Evolutionary conservation across 768 basidiomycete genomes (phyloP), one percentile per base, ranked within the genome.

Genomic region (Leccinum barrowsii): DNA sequence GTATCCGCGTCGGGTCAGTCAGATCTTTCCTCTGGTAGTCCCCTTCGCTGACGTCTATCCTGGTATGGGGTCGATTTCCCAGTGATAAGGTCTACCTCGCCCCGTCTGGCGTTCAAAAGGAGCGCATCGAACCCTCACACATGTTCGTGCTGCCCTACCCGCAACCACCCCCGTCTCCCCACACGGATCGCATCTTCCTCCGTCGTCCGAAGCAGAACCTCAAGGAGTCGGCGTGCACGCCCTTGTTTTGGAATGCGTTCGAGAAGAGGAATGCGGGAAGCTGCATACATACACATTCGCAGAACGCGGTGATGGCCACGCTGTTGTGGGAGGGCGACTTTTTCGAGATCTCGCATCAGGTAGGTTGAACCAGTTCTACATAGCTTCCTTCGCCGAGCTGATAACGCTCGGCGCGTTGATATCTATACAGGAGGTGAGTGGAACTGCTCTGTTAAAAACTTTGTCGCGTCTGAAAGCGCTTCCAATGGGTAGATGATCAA

Each of bases 241-340:
- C 93, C 12, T 77, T 94, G 15, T 95, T 95, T 77, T 94, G 90
- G 90, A 93, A 92, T 67, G 90, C 92, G 2, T 95, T 93, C 68
- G 86, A 87, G 32, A 74, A 90, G 62, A 79, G 90, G 21, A 76
- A 81, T 58, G 91, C 92, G 2, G 89, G 89, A 1, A 90, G 90
- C 47, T 94, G 92, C 65, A 92, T 95, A 61, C 93, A 94, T 68
- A 94, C 92, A 0, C 93, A 94, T 68, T 92, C 89, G 0, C 92
- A 94, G 69, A 84, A 94, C 70, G 92, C 86, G 40, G 93, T 95
- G 44, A 90, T 94, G 85, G 87, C 87, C 1, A 94, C 92, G 0
- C 73, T 95, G 35, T 77, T 93, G 15, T 92, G 86, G 82, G 77
- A 81, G 5, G 87, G 85, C 0, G 76, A 81, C 24, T 76, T 83